These are phyloP conservation scores for Dactylellina haptotyla DNA, from an alignment of 2,329 filamentous ascomycete genomes.

Conservation along the genomic window DNA sequence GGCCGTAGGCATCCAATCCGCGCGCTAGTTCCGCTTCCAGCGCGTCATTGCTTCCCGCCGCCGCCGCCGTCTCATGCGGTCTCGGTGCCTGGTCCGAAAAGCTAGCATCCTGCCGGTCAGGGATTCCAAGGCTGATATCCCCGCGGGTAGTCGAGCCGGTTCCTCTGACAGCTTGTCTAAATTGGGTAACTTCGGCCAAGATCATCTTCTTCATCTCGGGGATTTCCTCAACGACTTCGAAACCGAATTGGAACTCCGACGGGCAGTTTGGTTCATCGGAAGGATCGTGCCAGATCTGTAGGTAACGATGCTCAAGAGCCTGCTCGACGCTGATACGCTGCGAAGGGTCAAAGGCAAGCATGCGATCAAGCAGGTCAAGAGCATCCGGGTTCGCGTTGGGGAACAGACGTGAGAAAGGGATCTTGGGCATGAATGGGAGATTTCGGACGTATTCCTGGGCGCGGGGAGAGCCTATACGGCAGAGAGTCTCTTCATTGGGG, in stretches of 20 bases:
- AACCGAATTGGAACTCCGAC: constrained; percentile 96
- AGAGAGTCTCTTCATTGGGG: constrained; percentile 92
- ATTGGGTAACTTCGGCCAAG: constrained; percentile 87
- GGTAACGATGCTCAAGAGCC: constrained; percentile 93
- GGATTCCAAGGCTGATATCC: constrained; percentile 62
- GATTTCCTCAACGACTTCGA: constrained; percentile 96
- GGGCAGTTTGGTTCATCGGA: constrained; percentile 95
- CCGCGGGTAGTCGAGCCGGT: constrained; percentile 61
- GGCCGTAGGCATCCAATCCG: constrained; percentile 67
- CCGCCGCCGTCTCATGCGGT: constrained; percentile 59
- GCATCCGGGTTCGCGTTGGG: constrained; percentile 95
- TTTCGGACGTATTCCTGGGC: constrained; percentile 99
- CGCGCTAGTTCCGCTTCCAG: constrained; percentile 71
- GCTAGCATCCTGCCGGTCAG: constrained; percentile 70
- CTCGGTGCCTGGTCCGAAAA: constrained; percentile 60
- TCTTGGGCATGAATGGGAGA: constrained; percentile 92
- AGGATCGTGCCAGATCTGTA: constrained; percentile 98
- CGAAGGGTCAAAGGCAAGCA: constrained; percentile 96
- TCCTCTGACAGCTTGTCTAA: constrained; percentile 72
- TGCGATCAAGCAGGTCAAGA: constrained; percentile 91
- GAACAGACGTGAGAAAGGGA: constrained; percentile 87
- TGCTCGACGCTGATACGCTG: constrained; percentile 93
- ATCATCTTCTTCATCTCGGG: constrained; percentile 97
- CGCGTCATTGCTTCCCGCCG: constrained; percentile 58
- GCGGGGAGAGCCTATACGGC: constrained; percentile 90